These are phyloP conservation scores for Sisymbrium altissimum DNA, from an alignment of 345 rosid species.

Conservation along the genomic window DNA sequence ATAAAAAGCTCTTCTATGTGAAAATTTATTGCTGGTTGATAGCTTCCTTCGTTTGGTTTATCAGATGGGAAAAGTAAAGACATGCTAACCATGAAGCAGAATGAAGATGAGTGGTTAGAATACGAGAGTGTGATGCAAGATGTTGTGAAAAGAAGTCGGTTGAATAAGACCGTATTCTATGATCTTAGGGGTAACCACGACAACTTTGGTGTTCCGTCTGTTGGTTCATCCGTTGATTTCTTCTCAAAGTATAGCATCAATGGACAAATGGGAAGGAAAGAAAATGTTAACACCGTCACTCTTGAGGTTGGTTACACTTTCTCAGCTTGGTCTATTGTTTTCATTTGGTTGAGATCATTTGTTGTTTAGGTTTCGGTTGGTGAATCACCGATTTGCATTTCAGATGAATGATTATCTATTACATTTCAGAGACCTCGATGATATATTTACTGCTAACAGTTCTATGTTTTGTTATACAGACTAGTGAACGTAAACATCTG, in stretches of 20 bases:
- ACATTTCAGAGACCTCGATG: neutral
- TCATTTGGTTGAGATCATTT: neutral
- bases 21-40: neutral
- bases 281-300: conserved; percentile 57
- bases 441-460: neutral
- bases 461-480: conserved; percentile 41
- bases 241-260: conserved; percentile 81
- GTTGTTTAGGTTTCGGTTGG: neutral
- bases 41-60: conserved; percentile 18
- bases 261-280: conserved; percentile 58
- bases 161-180: conserved; percentile 67
- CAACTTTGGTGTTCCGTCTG: conserved; percentile 73
- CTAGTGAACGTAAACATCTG: conserved; percentile 57
- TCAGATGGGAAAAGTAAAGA: conserved; percentile 94
- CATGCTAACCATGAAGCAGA: conserved; percentile 73
- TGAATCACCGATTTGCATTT: neutral
- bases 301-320: conserved; percentile 56
- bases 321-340: neutral
- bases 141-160: conserved; percentile 60
- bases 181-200: conserved; percentile 98
- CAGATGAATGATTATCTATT: too few relatives aligned
- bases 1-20: neutral
- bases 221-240: conserved; percentile 69
- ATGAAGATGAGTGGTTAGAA: conserved; percentile 81
- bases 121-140: conserved; percentile 71